Evolutionary conservation across 148 eudicot genomes (phyloP), one percentile per base, ranked within the genome.

Genomic region (Chenopodium berlandieri): DNA sequence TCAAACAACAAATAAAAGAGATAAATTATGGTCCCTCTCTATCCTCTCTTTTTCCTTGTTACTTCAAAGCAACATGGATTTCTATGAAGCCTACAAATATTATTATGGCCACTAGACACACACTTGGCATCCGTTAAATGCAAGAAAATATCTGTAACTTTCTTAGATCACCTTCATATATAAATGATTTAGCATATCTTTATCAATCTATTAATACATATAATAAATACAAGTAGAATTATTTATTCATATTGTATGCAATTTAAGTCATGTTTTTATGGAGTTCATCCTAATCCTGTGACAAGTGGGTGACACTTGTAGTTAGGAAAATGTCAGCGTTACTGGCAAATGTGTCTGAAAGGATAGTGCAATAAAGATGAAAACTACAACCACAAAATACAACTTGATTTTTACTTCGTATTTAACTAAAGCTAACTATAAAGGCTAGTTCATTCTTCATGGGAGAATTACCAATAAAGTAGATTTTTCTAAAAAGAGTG

Each of bases 241-340:
- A 10, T 64, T 66, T 23, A 40, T 34, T 64, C 37, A 14, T 14
- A 12, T 78, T 30, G 9, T 31, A 52, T 69, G 11, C n/a, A 32
- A 78, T 48, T 78, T 25, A 73, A 65, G 60, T 46, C 22, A 25
- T 46, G 46, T 16, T 20, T 81, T 64, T 48, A 78, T 30, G 20
- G 79, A 54, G 71, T 71, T 74, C 82, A 83, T 56, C 40, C 27
- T 19, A 83, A 74, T 83, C 82, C 71, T 83, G 82, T 79, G 82
- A 83, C 30, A 68, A 56, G 73, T 78, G 65, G 76, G 13, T 75
- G 79, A 54, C 20, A 47, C 34, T 30, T 63, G 23, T 66, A 79
- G 85, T 79, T 83, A 63, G 85, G 85, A 83, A 83, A 79, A 75
- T 79, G 82, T 79, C 85, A 75, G 79, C 79, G 76, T 83, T 56